These are phyloP conservation scores for Cladosporium sp. DNA, from an alignment of 2,329 filamentous ascomycete species.

Conservation along the genomic window DNA sequence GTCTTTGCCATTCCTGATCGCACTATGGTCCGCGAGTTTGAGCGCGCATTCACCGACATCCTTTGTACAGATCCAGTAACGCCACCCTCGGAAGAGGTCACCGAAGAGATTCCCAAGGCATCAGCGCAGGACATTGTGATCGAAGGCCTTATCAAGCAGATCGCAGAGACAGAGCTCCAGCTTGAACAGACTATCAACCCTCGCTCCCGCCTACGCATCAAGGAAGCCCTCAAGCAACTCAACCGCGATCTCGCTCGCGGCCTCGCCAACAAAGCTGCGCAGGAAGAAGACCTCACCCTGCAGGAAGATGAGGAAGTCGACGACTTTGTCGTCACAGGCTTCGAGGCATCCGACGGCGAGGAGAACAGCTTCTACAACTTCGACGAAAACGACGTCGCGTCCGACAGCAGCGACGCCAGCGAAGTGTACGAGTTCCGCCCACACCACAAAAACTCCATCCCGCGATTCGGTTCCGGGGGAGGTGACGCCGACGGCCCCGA, in stretches of 20 bases:
- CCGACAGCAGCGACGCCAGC: slow-evolving; percentile 32
- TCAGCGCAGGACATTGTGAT: slow-evolving; percentile 26
- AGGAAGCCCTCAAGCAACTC: slow-evolving; percentile 36
- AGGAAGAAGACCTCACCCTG: slow-evolving; percentile 32
- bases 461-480: neutral
- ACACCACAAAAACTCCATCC: slow-evolving; percentile 24
- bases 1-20: slow-evolving; percentile 59
- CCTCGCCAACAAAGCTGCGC: slow-evolving; percentile 32
- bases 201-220: slow-evolving; percentile 34
- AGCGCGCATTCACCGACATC: slow-evolving; percentile 35
- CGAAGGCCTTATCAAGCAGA: slow-evolving; percentile 34
- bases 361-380: slow-evolving; percentile 37
- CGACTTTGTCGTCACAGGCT: slow-evolving; percentile 35
- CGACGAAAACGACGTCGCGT: slow-evolving; percentile 33
- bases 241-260: slow-evolving; percentile 39
- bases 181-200: slow-evolving; percentile 37
- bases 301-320: slow-evolving; percentile 28
- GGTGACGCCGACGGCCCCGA: slow-evolving; percentile 3
- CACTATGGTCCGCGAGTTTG: slow-evolving; percentile 56
- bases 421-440: slow-evolving; percentile 36
- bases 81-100: slow-evolving; percentile 19
- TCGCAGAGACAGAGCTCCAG: slow-evolving; percentile 39
- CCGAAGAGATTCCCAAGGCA: slow-evolving; percentile 23
- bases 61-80: slow-evolving; percentile 21
- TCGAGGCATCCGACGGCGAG: slow-evolving; percentile 36